Percentiles rank a stretch among this genome's conserved stretches.
Evolutionary conservation across 2,329 filamentous ascomycete genomes (phyloP).

Genomic region (Zymoseptoria brevis): DNA sequence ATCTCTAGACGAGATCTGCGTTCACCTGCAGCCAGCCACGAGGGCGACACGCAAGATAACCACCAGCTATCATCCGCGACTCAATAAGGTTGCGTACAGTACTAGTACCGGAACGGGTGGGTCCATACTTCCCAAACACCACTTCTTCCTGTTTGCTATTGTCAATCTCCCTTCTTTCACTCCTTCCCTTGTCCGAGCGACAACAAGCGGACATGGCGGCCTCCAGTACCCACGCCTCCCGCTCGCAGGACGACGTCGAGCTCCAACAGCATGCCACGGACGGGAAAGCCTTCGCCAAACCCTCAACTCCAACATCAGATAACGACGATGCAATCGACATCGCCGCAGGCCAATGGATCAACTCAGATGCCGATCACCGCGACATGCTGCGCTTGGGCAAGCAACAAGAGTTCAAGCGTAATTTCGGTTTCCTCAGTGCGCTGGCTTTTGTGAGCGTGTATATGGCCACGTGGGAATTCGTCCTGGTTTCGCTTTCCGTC

Average conservation of each 20-base stretch:
- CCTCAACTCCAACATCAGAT: background rate
- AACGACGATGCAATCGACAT: conserved; percentile 5
- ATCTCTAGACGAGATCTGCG: no score
- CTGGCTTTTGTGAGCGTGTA: conserved; percentile 28
- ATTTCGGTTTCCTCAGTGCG: conserved; percentile 23
- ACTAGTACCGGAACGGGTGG: background rate
- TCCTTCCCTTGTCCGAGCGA: background rate
- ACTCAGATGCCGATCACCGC: conserved; percentile 8
- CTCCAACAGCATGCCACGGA: conserved; percentile 4
- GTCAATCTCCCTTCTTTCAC: background rate
- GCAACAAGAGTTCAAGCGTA: conserved; percentile 23
- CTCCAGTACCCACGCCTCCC: background rate
- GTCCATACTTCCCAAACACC: background rate
- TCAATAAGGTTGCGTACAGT: background rate
- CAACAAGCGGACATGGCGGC: background rate
- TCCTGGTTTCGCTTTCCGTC: conserved; percentile 23
- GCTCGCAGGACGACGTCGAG: conserved; percentile 2
- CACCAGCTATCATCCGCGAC: background rate
- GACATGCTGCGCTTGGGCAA: conserved; percentile 28
- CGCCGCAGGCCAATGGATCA: conserved; percentile 6
- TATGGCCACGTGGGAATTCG: conserved; percentile 26
- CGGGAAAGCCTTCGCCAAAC: background rate
- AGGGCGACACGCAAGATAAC: background rate
- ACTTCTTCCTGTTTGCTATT: background rate
- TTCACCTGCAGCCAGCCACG: background rate